Conservation (phyloP, 306 rosid species). For the Bauhinia variegata region DNA sequence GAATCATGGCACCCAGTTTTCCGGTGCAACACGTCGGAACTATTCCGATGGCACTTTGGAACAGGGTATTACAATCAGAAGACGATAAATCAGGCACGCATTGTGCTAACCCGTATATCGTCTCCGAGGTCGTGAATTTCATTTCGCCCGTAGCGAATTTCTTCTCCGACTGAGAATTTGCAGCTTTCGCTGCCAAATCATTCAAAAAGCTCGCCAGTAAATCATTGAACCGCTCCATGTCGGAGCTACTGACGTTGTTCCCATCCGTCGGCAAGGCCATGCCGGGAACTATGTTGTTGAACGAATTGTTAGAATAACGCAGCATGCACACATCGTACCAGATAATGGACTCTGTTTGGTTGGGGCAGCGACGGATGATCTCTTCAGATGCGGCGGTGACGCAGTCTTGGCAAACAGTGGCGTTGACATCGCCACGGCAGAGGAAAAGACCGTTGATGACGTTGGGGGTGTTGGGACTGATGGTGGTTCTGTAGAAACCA, state of each 20-base stretch:
- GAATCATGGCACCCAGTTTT: slow-evolving; percentile 6
- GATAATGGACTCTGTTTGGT: slow-evolving; percentile 45
- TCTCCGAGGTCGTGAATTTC: slow-evolving; percentile 15
- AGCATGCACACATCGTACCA: slow-evolving; percentile 55
- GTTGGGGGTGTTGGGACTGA: neutral
- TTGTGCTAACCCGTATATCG: slow-evolving; percentile 30
- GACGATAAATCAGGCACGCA: neutral
- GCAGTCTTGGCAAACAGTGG: slow-evolving; percentile 43
- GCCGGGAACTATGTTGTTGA: slow-evolving; percentile 30
- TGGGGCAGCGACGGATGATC: slow-evolving; percentile 35
- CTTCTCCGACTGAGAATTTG: neutral
- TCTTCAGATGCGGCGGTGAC: slow-evolving; percentile 41
- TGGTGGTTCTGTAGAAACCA: slow-evolving; percentile 41
- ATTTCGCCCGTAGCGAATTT: slow-evolving; percentile 12
- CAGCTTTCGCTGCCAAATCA: neutral
- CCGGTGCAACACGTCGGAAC: slow-evolving; percentile 31
- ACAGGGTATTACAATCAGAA: neutral
- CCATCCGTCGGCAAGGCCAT: fast-evolving
- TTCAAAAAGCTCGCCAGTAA: slow-evolving; percentile 3
- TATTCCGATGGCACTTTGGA: slow-evolving; percentile 4
- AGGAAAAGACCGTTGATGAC: slow-evolving; percentile 55
- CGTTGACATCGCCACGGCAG: slow-evolving; percentile 56
- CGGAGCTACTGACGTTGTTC: neutral
- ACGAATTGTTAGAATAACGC: slow-evolving; percentile 46
- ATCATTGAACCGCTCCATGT: neutral